phyloP scores from a whole-genome alignment of 1,139 yeast species.

The Sugiyamaella paludigena region DNA sequence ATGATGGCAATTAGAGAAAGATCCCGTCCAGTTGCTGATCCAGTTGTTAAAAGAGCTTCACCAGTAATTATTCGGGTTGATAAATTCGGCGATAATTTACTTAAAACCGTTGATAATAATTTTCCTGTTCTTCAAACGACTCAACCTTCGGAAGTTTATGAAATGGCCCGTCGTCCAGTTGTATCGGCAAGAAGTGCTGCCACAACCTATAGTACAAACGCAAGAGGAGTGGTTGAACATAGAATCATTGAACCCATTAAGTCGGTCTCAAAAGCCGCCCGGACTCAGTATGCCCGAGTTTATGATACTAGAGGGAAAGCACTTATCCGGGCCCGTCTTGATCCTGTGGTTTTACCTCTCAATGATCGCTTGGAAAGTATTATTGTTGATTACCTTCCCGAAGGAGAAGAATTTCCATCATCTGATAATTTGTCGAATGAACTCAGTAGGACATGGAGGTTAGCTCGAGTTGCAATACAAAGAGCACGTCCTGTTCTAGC shows the following conservation, averaged over 20 bases:
- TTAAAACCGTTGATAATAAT: slow-evolving; percentile 35
- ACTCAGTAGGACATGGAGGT: slow-evolving; percentile 34
- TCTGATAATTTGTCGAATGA: slow-evolving; percentile 35
- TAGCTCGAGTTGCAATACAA: slow-evolving; percentile 34
- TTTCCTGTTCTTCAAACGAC: slow-evolving; percentile 39
- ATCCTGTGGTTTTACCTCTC: slow-evolving; percentile 60
- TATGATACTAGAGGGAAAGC: slow-evolving; percentile 63
- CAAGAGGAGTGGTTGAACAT: slow-evolving; percentile 30
- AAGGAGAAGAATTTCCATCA: slow-evolving; percentile 42
- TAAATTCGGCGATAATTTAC: slow-evolving; percentile 37
- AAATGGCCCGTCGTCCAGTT: slow-evolving; percentile 36
- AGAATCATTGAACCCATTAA: slow-evolving; percentile 36
- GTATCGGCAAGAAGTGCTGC: slow-evolving; percentile 33
- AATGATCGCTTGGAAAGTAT: slow-evolving; percentile 52
- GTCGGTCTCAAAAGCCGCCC: slow-evolving; percentile 34
- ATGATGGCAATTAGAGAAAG: slow-evolving; percentile 43
- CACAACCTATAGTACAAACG: slow-evolving; percentile 31
- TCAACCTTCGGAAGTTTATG: slow-evolving; percentile 37
- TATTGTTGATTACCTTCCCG: slow-evolving; percentile 50
- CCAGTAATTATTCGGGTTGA: slow-evolving; percentile 37
- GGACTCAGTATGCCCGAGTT: slow-evolving; percentile 35
- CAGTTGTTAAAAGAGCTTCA: slow-evolving; percentile 35
- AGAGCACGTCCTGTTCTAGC: slow-evolving; percentile 37
- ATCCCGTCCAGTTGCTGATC: slow-evolving; percentile 34
- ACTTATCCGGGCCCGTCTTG: slow-evolving; percentile 55